Percentiles rank a stretch among this genome's conserved stretches.
phyloP scores from a whole-genome alignment of 768 basidiomycete genomes.

The Mycena belliarum region DNA sequence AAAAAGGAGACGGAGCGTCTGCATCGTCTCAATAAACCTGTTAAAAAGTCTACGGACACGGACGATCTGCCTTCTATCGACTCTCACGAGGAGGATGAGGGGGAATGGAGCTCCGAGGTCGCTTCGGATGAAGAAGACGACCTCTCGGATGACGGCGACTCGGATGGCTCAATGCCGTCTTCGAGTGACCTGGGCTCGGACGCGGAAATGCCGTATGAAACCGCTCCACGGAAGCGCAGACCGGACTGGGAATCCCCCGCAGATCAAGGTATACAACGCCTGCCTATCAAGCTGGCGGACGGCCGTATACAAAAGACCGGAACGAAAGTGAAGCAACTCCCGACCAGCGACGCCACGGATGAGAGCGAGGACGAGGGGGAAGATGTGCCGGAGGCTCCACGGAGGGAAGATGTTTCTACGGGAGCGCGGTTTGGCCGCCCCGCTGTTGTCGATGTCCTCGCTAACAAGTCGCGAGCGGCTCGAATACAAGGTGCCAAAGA shows the following conservation, averaged over 20 bases:
- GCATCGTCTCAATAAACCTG: constrained; percentile 64
- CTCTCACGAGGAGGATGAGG: constrained; percentile 64
- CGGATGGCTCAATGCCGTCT: constrained; percentile 6
- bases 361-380: constrained; percentile 33
- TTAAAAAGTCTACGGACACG: constrained; percentile 39
- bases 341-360: constrained; percentile 28
- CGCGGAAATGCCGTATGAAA: constrained; percentile 76
- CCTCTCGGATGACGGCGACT: constrained; percentile 10
- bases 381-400: constrained; percentile 37
- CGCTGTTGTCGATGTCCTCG: constrained; percentile 72
- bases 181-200: constrained; percentile 49
- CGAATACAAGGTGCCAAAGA: constrained; percentile 83
- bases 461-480: constrained; percentile 61
- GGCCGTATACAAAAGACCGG: constrained; percentile 72
- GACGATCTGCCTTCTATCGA: constrained; percentile 72
- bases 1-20: constrained; percentile 80
- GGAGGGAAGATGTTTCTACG: constrained; percentile 70
- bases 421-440: constrained; percentile 87
- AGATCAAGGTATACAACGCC: constrained; percentile 53
- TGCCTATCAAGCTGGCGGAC: constrained; percentile 86
- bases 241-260: constrained; percentile 48
- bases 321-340: constrained; percentile 33
- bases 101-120: constrained; percentile 48
- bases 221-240: constrained; percentile 52
- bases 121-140: constrained; percentile 39